Evolutionary conservation across 495 filamentous ascomycete species (phyloP), one percentile per base, ranked within the genome.

Genomic region (Penicillium angulare): DNA sequence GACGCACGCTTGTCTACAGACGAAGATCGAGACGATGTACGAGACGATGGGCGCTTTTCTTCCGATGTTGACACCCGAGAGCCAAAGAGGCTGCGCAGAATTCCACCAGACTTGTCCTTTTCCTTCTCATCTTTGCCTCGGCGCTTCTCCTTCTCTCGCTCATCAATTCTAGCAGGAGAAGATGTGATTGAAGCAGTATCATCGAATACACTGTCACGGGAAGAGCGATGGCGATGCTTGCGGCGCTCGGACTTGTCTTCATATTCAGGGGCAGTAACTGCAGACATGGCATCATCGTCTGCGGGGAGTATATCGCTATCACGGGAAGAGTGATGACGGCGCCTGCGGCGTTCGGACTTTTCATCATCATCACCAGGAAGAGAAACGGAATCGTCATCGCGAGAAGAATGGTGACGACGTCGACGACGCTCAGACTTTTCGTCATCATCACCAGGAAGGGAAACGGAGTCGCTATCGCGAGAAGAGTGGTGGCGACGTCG

Each of bases 11-110:
- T 71, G 31, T 69, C 71, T 27, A 64, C 20, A 7, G 71, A 69
- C 6, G 67, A 64, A 42, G 70, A 67, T 7, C 55, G 66, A 27
- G 60, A 64, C 23, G 52, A 59, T n/a, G 9, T n/a, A 23, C 43
- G 27, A 2, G 38, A 41, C 20, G 38, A 17, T 21, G 38, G 22
- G 1, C 38, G 38, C 23, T 44, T 15, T 38, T 62, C 68, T 8
- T 64, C 52, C 18, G 68, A 61, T 31, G 65, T 65, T 12, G 70
- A 69, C 3, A 66, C 65, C 33, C 57, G 53, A 7, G 72, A 74
- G 9, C 72, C 68, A 35, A 74, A 76, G 6, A 75, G 46, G 50
- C 53, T 69, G 50, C 64, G 61, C 35, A 75, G 52, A 24, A 77
- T 60, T 7, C 69, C 60, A 24, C 66, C 60, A 39, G 64, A 59